A percentile compares a stretch with the other conserved stretches of the same genome.
These are phyloP conservation scores for Neurospora sublineolata DNA, from an alignment of 495 filamentous ascomycete species.

Conservation along the genomic window DNA sequence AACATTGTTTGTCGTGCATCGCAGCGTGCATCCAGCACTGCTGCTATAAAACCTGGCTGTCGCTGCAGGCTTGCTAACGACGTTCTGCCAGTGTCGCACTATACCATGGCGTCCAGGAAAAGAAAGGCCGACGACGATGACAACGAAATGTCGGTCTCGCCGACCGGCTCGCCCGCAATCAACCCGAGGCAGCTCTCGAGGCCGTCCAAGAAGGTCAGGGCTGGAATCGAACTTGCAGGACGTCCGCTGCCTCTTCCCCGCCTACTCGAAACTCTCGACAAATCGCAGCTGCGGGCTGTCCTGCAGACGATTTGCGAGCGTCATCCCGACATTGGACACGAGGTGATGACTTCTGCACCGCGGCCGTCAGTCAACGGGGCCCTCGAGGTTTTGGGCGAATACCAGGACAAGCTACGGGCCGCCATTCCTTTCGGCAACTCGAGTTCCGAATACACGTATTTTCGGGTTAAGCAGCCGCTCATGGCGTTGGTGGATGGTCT, in stretches of 20 bases:
- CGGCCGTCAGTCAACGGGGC: conserved; percentile 72
- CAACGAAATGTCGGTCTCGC: conserved; percentile 81
- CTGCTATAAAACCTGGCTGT: not conserved
- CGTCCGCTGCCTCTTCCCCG: conserved; percentile 71
- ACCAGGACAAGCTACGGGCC: conserved; percentile 63
- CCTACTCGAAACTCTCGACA: conserved; percentile 81
- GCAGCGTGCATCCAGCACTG: not conserved
- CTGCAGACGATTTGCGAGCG: conserved; percentile 80
- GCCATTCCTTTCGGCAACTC: conserved; percentile 80
- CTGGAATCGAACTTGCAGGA: conserved; percentile 55
- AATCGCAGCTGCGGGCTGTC: conserved; percentile 66
- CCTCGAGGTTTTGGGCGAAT: conserved; percentile 66
- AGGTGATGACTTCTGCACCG: conserved; percentile 77
- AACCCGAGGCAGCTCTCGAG: conserved; percentile 50
- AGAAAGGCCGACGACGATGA: conserved; percentile 84
- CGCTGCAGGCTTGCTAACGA: conserved; percentile 11
- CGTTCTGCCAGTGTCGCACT: conserved; percentile 41
- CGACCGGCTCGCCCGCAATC: conserved; percentile 64
- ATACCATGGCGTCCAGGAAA: conserved; percentile 52
- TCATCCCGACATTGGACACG: conserved; percentile 68
- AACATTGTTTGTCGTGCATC: conserved; percentile 4
- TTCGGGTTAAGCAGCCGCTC: conserved; percentile 76
- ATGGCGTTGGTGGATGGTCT: conserved; percentile 76
- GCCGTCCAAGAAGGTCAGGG: conserved; percentile 47
- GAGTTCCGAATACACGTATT: conserved; percentile 87